Base-by-base conservation (phyloP, 2,329 filamentous ascomycete species). In the Fusarium nanum region DNA sequence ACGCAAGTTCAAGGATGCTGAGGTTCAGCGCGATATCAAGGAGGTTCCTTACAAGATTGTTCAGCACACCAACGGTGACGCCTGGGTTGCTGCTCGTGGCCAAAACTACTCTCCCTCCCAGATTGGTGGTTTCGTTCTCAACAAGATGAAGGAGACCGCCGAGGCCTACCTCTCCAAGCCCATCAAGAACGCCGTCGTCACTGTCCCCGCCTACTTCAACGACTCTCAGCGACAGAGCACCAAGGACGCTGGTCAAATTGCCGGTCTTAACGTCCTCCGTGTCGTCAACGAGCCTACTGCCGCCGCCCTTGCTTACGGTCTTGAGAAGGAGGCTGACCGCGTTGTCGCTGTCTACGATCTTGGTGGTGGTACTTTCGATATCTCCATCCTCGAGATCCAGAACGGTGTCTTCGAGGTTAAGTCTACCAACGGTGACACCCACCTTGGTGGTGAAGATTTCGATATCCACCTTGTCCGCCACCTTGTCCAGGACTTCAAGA, bases 91-190 rank as follows among this genome's bases (percentile, higher is more conserved):
- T 83, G 93, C 94, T 76, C 93, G 94, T 76, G 94, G 91, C 79
- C 90, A 98, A 84, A 97, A 94, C 83, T 98, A 98, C 88, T 98
- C 94, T 73, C 95, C 95, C 61, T 97, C 94, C n/a, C 95, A 98
- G 84, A 93, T 98, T 72, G 95, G 95, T 88, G 95, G 94, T 79
- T 97, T 98, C 83, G 88, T 98, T 73, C 89, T 98, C 77, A 91
- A 94, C 83, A 98, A 98, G 90, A 98, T 98, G 95, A 98, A 97
- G 90, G 95, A 98, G 88, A 98, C 95, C 55, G 95, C 95, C 73
- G 94, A 98, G 87, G 87, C 92, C 68, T 97, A 97, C 85, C 89
- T 97, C 73, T 90, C 92, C 84, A 97, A 94, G 87, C 89, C 89
- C 66, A 85, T 97, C 78, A 96, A 97, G 89, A 97, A 98, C 81